phyloP scores from a whole-genome alignment of 1,139 yeast genomes.

The Candida glucosophila region DNA sequence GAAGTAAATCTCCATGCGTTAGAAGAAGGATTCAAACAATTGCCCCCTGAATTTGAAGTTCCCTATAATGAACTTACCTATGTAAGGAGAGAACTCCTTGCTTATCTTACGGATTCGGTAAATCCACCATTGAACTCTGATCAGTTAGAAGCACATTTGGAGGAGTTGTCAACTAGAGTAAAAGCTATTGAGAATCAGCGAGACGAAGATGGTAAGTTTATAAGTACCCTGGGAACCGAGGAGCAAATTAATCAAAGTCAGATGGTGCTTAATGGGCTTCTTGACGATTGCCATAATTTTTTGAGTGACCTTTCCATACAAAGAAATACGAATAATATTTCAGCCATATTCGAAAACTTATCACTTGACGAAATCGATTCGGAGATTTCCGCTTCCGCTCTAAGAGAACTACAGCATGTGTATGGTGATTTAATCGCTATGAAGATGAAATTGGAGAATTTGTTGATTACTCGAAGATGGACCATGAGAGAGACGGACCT shows the following conservation, averaged over 20 bases:
- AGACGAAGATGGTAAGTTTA: slow-evolving; percentile 28
- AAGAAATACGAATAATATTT: slow-evolving; percentile 25
- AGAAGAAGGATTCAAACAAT: slow-evolving; percentile 43
- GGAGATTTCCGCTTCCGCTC: slow-evolving; percentile 4
- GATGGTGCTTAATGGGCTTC: slow-evolving; percentile 57
- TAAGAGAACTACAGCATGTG: slow-evolving; percentile 13
- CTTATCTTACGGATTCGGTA: slow-evolving; percentile 19
- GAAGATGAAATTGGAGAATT: slow-evolving; percentile 67
- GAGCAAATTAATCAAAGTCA: slow-evolving; percentile 29
- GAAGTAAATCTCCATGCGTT: slow-evolving; percentile 43
- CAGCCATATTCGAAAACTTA: slow-evolving; percentile 16
- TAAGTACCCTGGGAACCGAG: slow-evolving; percentile 13
- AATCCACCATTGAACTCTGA: slow-evolving; percentile 3
- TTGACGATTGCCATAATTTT: slow-evolving; percentile 76
- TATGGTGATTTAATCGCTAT: slow-evolving; percentile 44
- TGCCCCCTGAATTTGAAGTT: slow-evolving; percentile 46
- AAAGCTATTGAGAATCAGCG: slow-evolving; percentile 23
- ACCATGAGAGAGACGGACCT: slow-evolving; percentile 91
- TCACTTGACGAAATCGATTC: slow-evolving; percentile 13
- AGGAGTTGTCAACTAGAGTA: slow-evolving; percentile 16
- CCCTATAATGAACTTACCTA: slow-evolving; percentile 40
- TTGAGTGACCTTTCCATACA: slow-evolving; percentile 62
- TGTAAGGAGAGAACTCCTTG: slow-evolving; percentile 26
- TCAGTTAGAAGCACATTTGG: slow-evolving; percentile 6
- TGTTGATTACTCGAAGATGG: slow-evolving; percentile 91